Evolutionary conservation across 768 basidiomycete species (phyloP), one percentile per base, ranked within the genome.

Genomic region (Tricholoma hemisulphureum): DNA sequence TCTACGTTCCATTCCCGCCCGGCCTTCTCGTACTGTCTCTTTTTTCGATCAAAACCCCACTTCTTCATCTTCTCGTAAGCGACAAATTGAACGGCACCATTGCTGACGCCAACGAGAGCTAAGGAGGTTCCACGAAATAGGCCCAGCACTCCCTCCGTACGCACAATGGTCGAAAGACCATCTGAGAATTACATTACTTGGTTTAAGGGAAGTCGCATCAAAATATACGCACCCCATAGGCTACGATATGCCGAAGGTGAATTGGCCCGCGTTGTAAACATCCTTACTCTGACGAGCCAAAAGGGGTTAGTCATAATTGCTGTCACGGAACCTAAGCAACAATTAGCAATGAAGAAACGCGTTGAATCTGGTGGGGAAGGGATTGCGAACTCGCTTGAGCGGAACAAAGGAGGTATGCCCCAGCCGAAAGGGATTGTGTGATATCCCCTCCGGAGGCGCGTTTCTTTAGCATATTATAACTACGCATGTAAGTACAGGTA

Each of bases 261-360:
- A 55, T 83, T 80, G 26, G 82, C 71, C 9, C 75, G 76, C 1
- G 94, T 89, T 1, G 95, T 93, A 69, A 97, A 99, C 87, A 98
- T 95, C 58, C 97, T 86, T 8, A 97, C 95, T 76, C 96, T 91
- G 55, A 98, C 90, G 13, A 98, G 90, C 96, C 96, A 98, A 64
- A 98, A 85, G 0, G 96, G 97, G 71, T 99, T 98, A 6, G 96
- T 99, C 69, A 97, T 81, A 66, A 98, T 77, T 1, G 97, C 95
- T 3, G 95, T 97, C 16, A 86, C 86, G 11, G 95, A 91, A 76
- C 96, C 96, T 98, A 64, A 35, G 34, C 61, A 53, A 71, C 4
- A 31, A 49, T 51, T 61, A 50, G 53, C 48, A 37, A 54, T 41
- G 55, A 55, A 59, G 58, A 39, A 43, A 51, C 43, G 37, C 37